Conservation (phyloP, 345 rosid genomes). For the Kandelia obovata region DNA sequence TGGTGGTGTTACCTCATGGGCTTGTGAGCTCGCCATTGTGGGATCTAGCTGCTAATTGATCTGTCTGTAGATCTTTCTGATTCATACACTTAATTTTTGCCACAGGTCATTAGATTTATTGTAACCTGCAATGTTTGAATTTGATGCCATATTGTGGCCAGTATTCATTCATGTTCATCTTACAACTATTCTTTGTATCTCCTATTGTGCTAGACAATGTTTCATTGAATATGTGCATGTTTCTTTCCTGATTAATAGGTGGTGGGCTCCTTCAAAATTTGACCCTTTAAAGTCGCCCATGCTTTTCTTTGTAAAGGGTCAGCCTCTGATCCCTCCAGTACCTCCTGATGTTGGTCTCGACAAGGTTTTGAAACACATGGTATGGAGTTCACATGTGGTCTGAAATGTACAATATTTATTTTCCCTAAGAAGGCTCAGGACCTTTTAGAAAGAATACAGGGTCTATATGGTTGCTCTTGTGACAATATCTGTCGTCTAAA, state of each 20-base stretch:
- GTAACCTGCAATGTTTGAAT: background rate
- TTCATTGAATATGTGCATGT: constrained; percentile 5
- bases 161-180: background rate
- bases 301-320: constrained; percentile 78
- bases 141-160: background rate
- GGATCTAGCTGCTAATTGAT: background rate
- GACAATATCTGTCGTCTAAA: too few species aligned
- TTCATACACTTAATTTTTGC: background rate
- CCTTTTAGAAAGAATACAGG: too few species aligned
- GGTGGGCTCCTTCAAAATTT: constrained; percentile 97
- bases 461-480: too few species aligned
- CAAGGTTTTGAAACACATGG: constrained; percentile 69
- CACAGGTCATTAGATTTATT: background rate
- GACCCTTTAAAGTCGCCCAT: constrained; percentile 78
- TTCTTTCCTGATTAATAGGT: constrained; percentile 44
- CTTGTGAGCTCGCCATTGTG: background rate
- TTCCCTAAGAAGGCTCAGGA: too few species aligned
- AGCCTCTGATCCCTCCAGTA: constrained; percentile 66
- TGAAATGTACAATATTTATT: background rate
- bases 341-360: constrained; percentile 67
- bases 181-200: background rate
- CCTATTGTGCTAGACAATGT: background rate
- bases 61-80: background rate
- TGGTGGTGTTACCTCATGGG: background rate
- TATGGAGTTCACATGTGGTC: constrained; percentile 20